Conservation (phyloP, 2,329 filamentous ascomycete species). For the Chlorencoelia australis region DNA sequence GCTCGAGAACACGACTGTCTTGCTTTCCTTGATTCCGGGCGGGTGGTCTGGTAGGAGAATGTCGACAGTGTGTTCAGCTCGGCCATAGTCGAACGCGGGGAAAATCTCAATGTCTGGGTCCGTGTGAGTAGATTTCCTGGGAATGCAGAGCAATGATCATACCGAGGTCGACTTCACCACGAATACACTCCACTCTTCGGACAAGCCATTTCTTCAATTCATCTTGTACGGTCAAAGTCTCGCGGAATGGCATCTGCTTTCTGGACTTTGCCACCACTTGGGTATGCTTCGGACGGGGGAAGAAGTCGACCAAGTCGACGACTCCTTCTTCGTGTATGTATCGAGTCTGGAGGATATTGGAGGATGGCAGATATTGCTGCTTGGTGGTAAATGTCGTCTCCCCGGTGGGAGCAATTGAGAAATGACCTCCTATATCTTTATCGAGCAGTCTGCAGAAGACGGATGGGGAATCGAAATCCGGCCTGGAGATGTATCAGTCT, state of each 20-base stretch:
- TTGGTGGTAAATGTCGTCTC: constrained; percentile 54
- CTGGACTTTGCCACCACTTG: constrained; percentile 38
- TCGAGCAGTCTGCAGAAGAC: constrained; percentile 67
- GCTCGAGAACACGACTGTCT: constrained; percentile 53
- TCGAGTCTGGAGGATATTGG: constrained; percentile 67
- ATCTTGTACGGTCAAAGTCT: constrained; percentile 43
- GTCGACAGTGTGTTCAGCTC: constrained; percentile 49
- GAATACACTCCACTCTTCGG: constrained; percentile 61
- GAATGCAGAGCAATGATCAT: too few species aligned
- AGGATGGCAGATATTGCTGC: constrained; percentile 66
- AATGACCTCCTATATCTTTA: constrained; percentile 61
- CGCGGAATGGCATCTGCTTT: constrained; percentile 42
- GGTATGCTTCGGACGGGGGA: constrained; percentile 56
- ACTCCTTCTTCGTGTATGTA: constrained; percentile 69
- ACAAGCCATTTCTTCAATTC: constrained; percentile 64
- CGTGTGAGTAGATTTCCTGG: too few species aligned
- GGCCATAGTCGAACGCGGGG: constrained; percentile 62
- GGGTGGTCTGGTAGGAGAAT: constrained; percentile 37
- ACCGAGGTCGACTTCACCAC: constrained; percentile 54
- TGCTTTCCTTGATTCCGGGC: constrained; percentile 36
- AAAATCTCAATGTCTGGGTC: constrained; percentile 60
- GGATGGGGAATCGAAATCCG: constrained; percentile 68
- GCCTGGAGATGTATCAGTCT: constrained; percentile 36
- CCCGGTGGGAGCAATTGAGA: constrained; percentile 50
- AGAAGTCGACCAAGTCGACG: constrained; percentile 65